Base-by-base conservation (phyloP, 176 grass and related monocot genomes). In the Saccharum spontaneum region DNA sequence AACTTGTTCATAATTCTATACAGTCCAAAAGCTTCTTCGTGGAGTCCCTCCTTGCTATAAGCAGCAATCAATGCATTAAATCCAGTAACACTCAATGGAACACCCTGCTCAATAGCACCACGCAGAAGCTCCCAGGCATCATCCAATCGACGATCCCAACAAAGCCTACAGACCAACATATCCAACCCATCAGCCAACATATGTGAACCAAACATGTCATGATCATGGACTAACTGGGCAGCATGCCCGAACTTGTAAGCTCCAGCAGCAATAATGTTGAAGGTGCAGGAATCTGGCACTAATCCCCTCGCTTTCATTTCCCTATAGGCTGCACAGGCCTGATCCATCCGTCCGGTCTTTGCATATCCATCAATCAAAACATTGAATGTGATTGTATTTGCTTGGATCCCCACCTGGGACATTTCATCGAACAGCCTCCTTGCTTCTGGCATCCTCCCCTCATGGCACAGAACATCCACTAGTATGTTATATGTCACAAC, bases 401-500 rank as follows among this genome's bases (percentile, higher is more conserved):
- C 90, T 87, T 89, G 2, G 41, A 94, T 83, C 30, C 91, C 91
- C 37, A 57, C 85, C 38, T 76, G 60, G 74, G 65, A 73, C 87
- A 95, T 90, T 73, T 87, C 80, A 87, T 90, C 85, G 22, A 98
- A 94, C 66, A 94, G 57, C 73, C 11, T 87, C 83, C 73, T 94
- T 16, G 93, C 96, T 82, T 98, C 86, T 22, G 40, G 54, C 91
- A 92, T 92, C 79, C 86, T 92, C 65, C 96, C 93, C 52, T 84
- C 84, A 23, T 26, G 82, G 78, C 93, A 93, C 44, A 92, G 75
- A 15, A 57, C 57, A 86, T 90, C 79, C 74, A 95, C 71, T 79
- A 98, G 79, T 81, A 94, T 95, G 78, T 92, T 98, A 84, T 95
- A 98, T 1, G 93, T 95, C 66, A 98, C 79, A 8, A 89, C 68